A percentile compares a stretch with the other conserved stretches of the same genome.
Conservation (phyloP, 257 asterid species). For the Nicotiana otophora region DNA sequence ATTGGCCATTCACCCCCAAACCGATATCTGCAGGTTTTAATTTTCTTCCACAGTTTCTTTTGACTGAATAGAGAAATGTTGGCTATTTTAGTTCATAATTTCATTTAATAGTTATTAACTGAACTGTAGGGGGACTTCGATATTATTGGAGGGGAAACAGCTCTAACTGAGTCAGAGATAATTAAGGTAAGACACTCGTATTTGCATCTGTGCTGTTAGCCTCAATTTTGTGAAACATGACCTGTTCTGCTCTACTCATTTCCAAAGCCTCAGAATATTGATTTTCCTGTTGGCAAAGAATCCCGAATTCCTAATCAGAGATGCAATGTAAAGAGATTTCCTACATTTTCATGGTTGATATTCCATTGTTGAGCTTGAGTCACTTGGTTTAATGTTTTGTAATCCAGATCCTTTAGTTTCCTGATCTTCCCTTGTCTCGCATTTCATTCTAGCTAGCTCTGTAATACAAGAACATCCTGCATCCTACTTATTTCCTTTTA, state of each 20-base stretch:
- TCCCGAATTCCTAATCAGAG: not conserved
- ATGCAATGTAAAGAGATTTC: not conserved
- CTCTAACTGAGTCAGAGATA: constrained; percentile 92
- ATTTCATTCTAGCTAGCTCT: not conserved
- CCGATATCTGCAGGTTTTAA: constrained; percentile 87
- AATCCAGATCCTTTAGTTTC: not conserved
- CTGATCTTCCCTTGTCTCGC: not conserved
- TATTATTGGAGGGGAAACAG: constrained; percentile 82
- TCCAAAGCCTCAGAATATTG: not conserved
- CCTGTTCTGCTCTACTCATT: not conserved
- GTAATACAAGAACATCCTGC: not conserved
- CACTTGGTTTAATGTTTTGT: not conserved
- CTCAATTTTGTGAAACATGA: constrained; percentile 2
- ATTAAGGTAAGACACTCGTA: constrained; percentile 57
- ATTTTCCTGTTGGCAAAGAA: not conserved
- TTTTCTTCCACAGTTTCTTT: not conserved
- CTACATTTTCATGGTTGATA: constrained; percentile 3
- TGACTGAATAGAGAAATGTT: not conserved
- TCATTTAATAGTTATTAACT: not conserved
- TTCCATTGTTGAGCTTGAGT: not conserved
- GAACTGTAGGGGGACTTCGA: constrained; percentile 80
- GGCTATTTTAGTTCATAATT: not conserved
- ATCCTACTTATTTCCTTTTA: not conserved
- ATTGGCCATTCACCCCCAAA: constrained; percentile 95
- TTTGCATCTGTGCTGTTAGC: not conserved